These are phyloP conservation scores for Penicillium longicatenatum DNA, from an alignment of 495 filamentous ascomycete genomes.

Conservation along the genomic window DNA sequence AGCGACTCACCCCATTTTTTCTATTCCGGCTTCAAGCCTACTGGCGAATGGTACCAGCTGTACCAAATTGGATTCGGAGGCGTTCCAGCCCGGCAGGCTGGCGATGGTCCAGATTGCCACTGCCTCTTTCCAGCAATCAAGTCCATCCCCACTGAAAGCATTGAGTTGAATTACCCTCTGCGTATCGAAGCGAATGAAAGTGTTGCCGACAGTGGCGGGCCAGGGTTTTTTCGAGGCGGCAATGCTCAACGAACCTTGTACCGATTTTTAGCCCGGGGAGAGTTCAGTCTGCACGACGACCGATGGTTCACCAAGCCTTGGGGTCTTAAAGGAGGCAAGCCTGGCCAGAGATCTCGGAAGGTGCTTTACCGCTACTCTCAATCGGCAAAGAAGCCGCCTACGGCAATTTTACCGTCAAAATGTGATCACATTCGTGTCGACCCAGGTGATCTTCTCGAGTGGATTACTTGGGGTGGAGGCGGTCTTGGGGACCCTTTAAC, in stretches of 20 bases:
- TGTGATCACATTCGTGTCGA: constrained; percentile 52
- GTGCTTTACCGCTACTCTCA: constrained; percentile 40
- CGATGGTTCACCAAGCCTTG: constrained; percentile 56
- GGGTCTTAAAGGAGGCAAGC: constrained; percentile 50
- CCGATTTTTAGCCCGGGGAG: constrained; percentile 46
- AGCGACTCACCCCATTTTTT: constrained; percentile 55
- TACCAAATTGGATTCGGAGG: constrained; percentile 57
- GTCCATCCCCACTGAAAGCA: constrained; percentile 51
- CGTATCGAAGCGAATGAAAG: constrained; percentile 53
- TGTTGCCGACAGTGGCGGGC: constrained; percentile 49
- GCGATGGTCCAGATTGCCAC: constrained; percentile 54
- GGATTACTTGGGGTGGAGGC: constrained; percentile 55
- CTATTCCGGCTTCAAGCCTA: constrained; percentile 51
- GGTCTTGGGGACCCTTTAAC: constrained; percentile 52
- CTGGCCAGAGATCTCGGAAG: constrained; percentile 47
- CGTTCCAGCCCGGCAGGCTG: constrained; percentile 48
- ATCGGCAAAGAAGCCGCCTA: constrained; percentile 28
- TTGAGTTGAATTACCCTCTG: constrained; percentile 52
- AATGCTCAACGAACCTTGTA: constrained; percentile 52
- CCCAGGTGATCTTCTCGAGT: constrained; percentile 51
- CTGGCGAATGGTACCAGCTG: constrained; percentile 53
- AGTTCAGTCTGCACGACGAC: constrained; percentile 53
- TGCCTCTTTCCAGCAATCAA: constrained; percentile 56
- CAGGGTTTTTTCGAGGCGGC: constrained; percentile 50
- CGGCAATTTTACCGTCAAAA: constrained; percentile 42